Base-by-base conservation (phyloP, 306 rosid genomes). In the Datisca glomerata region DNA sequence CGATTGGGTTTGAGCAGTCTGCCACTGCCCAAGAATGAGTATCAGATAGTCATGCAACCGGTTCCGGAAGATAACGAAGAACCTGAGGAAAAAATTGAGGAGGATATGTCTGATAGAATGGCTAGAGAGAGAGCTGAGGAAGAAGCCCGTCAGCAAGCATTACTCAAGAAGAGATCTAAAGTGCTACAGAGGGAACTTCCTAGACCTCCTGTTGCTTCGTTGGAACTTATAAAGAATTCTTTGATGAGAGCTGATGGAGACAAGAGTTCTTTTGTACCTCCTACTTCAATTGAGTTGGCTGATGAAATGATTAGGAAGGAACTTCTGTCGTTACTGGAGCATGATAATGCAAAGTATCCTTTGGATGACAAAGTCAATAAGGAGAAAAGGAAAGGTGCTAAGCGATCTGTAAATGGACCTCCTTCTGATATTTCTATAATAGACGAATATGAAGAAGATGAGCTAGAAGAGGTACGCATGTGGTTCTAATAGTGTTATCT, bases 241-340 rank as follows among this genome's bases (percentile, higher is more conserved):
- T 72, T 86, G 73, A 53, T 75, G 60, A 75, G 67, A 66, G 77
- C 86, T 52, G 94, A 78, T 68, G 96, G 71, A 53, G 96, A 86
- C 63, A 86, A 79, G 75, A 86, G 96, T 69, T 81, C 94, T 46
- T 79, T 86, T 63, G 94, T 86, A 52, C 96, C 94, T 40, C 96
- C 92, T 51, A 86, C 94, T 21, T 55, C 70, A 17, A 61, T 81
- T n/a, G 96, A 86, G 70, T 92, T 65, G 65, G 94, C 96, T 42
- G 94, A 81, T 66, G 94, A 78, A 67, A 64, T 75, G 79, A 59
- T 86, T 51, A 63, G 76, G 31, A 76, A 66, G 64, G 96, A 86
- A 60, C 86, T 81, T 49, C 66, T 81, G 43, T 44, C 66, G 20
- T 52, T 86, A 63, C 64, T 81, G 53, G 96, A 86, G 60, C 96